Base-by-base conservation (phyloP, 305 asterid genomes). In the Solanum hybrid region DNA sequence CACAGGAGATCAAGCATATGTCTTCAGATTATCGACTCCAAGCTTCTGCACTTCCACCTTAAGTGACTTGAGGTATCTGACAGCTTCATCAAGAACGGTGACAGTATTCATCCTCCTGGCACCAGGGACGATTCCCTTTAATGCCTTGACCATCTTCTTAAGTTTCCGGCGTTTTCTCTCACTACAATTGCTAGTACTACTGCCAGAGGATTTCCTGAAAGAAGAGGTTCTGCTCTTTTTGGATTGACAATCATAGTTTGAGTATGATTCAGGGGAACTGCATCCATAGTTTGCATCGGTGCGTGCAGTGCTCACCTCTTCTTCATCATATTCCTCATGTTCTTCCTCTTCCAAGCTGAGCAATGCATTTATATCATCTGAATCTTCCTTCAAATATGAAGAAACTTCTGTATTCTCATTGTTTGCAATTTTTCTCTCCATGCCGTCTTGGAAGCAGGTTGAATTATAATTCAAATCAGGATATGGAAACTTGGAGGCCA, bases 51-150 rank as follows among this genome's bases (percentile, higher is more conserved):
- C 95, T 91, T 96, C 95, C 17, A 94, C 94, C 92, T 95, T 94
- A 42, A 95, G 97, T 40, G 96, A 94, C 92, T 96, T 95, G 29
- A 96, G 97, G 91, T 96, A 95, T 78, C 94, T 92, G 71, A 96
- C 98, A 78, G 97, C 96, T 91, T 95, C 99, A 51, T 96, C 98
- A 66, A 96, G 96, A 90, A 95, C 96, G 24, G 93, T 92, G 11
- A 94, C 96, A 51, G 93, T 89, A 88, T 93, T 94, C 99, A 96
- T 94, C 88, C 92, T 92, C 24, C 92, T 91, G 19, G 96, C 93
- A 79, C 95, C 98, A 26, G 98, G 99, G 19, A 96, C 94, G 17
- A 95, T 95, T 71, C 94, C 95, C 91, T 91, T 92, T 64, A 96
- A 89, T 8, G 93, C 95, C 89, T 93, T 95, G 40, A 96, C 94